phyloP scores from a whole-genome alignment of 768 basidiomycete genomes.

The Leccinum incarnatum region DNA sequence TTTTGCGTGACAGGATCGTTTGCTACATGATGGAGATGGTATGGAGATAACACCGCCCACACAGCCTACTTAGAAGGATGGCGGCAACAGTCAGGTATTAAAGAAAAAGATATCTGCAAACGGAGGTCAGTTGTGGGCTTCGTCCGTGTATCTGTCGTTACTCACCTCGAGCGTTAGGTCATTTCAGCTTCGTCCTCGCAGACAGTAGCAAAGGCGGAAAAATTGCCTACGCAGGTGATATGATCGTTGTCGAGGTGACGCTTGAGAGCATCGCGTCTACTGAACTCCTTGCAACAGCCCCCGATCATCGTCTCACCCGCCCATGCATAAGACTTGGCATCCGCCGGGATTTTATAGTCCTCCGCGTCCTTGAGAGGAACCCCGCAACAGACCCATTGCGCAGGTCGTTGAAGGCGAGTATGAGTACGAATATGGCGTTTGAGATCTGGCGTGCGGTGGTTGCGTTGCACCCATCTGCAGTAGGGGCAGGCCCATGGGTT shows the following conservation, averaged over 20 bases:
- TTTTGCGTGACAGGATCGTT: neutral
- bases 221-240: conserved; percentile 33
- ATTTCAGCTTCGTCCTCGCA: conserved; percentile 26
- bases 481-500: conserved; percentile 45
- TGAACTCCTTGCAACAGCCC: conserved; percentile 38
- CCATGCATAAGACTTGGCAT: conserved; percentile 27
- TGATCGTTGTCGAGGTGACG: conserved; percentile 38
- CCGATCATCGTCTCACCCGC: conserved; percentile 33
- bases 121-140: neutral
- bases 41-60: conserved; percentile 8
- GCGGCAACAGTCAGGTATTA: neutral
- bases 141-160: neutral
- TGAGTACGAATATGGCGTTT: conserved; percentile 59
- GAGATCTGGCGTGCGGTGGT: conserved; percentile 55
- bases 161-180: conserved; percentile 6
- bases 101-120: conserved; percentile 9
- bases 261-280: conserved; percentile 40
- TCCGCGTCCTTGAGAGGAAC: conserved; percentile 27
- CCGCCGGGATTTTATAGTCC: conserved; percentile 19
- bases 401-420: conserved; percentile 34
- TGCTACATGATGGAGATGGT: conserved; percentile 13
- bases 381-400: conserved; percentile 40
- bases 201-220: conserved; percentile 27
- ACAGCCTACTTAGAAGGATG: conserved; percentile 4
- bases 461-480: conserved; percentile 47